Base-by-base conservation (phyloP, 106 monocot genomes). In the Dendrobium catenatum region DNA sequence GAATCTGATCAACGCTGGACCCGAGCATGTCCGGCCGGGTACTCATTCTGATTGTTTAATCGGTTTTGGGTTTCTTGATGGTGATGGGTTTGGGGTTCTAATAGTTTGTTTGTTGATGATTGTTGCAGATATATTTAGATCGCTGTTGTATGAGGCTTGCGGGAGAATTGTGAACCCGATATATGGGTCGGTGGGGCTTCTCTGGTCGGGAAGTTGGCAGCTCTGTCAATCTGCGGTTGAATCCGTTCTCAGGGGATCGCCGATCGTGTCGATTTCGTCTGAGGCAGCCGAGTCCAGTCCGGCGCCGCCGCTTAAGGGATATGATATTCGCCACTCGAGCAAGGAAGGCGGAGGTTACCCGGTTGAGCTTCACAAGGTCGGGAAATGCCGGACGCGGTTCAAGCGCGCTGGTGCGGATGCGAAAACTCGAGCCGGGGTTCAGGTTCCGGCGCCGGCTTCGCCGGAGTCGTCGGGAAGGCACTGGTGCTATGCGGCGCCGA, bases 251-350 rank as follows among this genome's bases (percentile, higher is more conserved):
- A 90, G 75, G 13, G 90, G 90, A 29, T 64, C 64, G 10, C 88
- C 90, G 42, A 75, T 90, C 77, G 51, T 82, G 5, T 79, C 81
- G 55, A 84, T 88, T 72, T 42, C 88, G 9, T 84, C 88, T 3
- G 90, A 91, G 77, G 27, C 84, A 2, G 85, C 83, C 16, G 76
- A 81, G 67, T 55, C 76, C 74, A 42, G 43, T 9, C 84, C 83
- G 20, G 58, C 68, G 6, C 83, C 86, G 13, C 85, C 85, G 15
- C 68, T 88, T 80, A 87, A 86, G 59, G 86, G 85, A 55, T 87
- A 85, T 79, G 91, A 94, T 83, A 91, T 94, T 80, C 87, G 94
- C 72, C 94, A 91, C 61, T 80, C 88, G 29, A 72, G 46, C 80
- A 88, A 83, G 81, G 81, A 82, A 27, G 26, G 78, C 41, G 64